Evolutionary conservation across 495 filamentous ascomycete genomes (phyloP), one percentile per base, ranked within the genome.

Genomic region (Hypoxylon subgilvum): DNA sequence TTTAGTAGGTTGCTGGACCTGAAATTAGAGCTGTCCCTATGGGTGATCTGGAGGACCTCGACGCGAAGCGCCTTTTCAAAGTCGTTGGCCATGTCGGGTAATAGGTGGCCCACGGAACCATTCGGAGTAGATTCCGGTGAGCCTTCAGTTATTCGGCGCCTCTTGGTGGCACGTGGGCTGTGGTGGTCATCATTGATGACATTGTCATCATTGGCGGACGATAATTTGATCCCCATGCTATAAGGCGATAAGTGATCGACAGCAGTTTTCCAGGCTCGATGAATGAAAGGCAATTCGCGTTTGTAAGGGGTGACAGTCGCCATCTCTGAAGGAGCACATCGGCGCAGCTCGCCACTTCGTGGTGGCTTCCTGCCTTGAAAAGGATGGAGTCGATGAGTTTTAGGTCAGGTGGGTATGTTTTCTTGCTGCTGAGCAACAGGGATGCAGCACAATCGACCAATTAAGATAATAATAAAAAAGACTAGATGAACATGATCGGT

Each of bases 21-120:
- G 4, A 69, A 68, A 6, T 69, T 66, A 6, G 73, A 70, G 18
- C 71, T 64, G 42, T 76, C 71, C 46, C 74, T 74, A 70, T 77
- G 76, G 22, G 57, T 70, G 47, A 81, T 76, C 48, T 76, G 76
- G 45, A 76, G 68, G 34, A 80, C 56, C 46, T 82, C 76, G 40
- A 82, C 72, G 19, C 74, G 74, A 25, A 82, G 69, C 5, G 72
- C 66, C 31, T 68, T 63, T n/a, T 71, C 66, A 43, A 69, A 65
- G 38, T 76, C 67, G 13, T 51, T 43, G n/a, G 67, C 49, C 3
- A 41, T 56, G 17, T 68, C 58, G 23, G 65, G 52, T n/a, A 71
- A 46, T 35, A 77, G 55, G 3, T 66, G 66, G 12, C 61, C 36
- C 10, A 67, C 53, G 13, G 52, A 50, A 39, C 69, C 51, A 51